phyloP scores from a whole-genome alignment of 1,284 basidiomycete species.

The Volvariella surrecta region DNA sequence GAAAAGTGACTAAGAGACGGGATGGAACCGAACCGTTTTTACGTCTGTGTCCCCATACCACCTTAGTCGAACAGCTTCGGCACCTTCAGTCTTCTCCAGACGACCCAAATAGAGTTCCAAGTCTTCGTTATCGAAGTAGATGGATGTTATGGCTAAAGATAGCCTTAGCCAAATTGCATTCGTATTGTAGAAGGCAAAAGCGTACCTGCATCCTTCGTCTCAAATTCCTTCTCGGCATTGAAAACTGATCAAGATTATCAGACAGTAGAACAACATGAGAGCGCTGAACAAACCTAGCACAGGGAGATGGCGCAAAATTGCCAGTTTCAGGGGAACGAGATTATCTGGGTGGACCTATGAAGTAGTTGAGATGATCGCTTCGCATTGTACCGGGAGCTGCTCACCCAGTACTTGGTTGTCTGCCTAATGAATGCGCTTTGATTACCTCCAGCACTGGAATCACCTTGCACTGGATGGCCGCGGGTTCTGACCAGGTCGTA shows the following conservation, averaged over 20 bases:
- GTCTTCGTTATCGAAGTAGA: slow-evolving; percentile 93
- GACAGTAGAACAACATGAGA: slow-evolving; percentile 11
- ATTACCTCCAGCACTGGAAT: slow-evolving; percentile 87
- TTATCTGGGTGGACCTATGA: slow-evolving; percentile 85
- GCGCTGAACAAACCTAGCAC: slow-evolving; percentile 63
- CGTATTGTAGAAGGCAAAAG: slow-evolving; percentile 4
- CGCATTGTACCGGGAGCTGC: slow-evolving; percentile 12
- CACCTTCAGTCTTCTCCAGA: slow-evolving; percentile 97
- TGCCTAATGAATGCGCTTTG: slow-evolving; percentile 97
- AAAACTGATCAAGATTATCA: slow-evolving; percentile 54
- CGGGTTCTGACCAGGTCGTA: slow-evolving; percentile 96
- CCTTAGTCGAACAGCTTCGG: slow-evolving; percentile 90
- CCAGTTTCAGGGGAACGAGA: slow-evolving; percentile 92
- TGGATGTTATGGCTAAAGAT: slow-evolving; percentile 68
- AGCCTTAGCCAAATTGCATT: neutral
- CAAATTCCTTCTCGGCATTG: slow-evolving; percentile 93
- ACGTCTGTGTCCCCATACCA: slow-evolving; percentile 96
- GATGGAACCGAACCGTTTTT: slow-evolving; percentile 54
- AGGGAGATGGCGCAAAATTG: slow-evolving; percentile 88
- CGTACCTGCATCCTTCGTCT: slow-evolving; percentile 78
- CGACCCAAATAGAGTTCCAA: slow-evolving; percentile 97
- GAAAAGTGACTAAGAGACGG: neutral
- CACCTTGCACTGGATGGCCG: slow-evolving; percentile 90
- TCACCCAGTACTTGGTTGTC: slow-evolving; percentile 98
- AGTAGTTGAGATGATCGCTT: neutral